These are phyloP conservation scores for Yamadazyma jaroonii DNA, from an alignment of 1,139 yeast species.

Conservation along the genomic window DNA sequence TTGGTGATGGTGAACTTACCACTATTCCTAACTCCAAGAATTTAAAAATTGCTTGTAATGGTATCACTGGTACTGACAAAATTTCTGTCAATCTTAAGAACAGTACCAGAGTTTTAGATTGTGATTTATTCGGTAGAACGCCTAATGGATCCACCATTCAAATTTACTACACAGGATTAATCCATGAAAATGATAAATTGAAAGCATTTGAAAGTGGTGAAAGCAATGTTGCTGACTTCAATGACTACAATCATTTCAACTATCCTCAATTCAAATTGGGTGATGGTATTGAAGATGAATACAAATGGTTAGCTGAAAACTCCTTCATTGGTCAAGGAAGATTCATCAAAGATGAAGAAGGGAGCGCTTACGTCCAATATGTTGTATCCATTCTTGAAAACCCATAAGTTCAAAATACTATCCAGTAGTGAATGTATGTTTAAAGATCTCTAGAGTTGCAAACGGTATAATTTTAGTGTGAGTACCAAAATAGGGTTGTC, in stretches of 20 bases:
- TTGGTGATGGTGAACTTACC: constrained; percentile 25
- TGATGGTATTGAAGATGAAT: constrained; percentile 36
- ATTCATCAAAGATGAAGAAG: constrained; percentile 43
- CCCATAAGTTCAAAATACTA: no score
- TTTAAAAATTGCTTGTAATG: constrained; percentile 24
- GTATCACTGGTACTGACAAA: constrained; percentile 45
- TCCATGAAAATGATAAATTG: constrained; percentile 26
- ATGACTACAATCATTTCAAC: constrained; percentile 46
- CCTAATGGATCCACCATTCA: constrained; percentile 38
- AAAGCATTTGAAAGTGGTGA: constrained; percentile 24
- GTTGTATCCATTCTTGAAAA: constrained; percentile 18
- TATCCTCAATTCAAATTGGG: constrained; percentile 44
- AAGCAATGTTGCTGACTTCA: constrained; percentile 30
- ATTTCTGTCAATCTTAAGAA: constrained; percentile 31
- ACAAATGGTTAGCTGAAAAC: constrained; percentile 45
- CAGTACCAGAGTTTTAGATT: constrained; percentile 41
- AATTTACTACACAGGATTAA: constrained; percentile 45
- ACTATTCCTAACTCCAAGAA: constrained; percentile 29
- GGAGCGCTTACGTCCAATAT: constrained; percentile 50
- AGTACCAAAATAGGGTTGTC: no score
- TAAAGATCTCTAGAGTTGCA: no score
- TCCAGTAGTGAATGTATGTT: no score
- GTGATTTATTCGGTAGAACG: constrained; percentile 45
- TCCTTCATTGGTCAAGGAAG: constrained; percentile 54
- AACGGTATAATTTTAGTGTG: no score